These are phyloP conservation scores for Stentor coeruleus DNA, from an alignment of 73 alveolate genomes.

Conservation along the genomic window DNA sequence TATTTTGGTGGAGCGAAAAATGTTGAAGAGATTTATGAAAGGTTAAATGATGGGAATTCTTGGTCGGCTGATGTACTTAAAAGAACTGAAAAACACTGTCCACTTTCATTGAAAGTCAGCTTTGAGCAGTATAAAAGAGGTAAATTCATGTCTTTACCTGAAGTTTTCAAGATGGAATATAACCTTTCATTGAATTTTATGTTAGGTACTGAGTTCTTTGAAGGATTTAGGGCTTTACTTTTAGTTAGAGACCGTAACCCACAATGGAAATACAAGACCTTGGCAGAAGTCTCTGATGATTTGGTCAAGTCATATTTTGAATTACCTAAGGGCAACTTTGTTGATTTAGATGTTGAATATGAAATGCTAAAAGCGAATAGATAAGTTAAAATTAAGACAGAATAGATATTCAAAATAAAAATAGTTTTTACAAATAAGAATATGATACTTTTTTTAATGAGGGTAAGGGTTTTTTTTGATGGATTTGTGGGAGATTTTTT, in stretches of 20 bases:
- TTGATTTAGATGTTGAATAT: not conserved
- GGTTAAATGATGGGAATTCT: not conserved
- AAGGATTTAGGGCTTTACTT: constrained; percentile 84
- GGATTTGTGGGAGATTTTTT: too few relatives aligned
- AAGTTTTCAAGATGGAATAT: constrained; percentile 76
- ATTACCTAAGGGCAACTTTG: not conserved
- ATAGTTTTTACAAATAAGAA: too few relatives aligned
- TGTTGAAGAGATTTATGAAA: constrained; percentile 36
- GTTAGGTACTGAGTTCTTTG: constrained; percentile 75
- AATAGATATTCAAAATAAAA: too few relatives aligned
- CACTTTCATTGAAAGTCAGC: constrained; percentile 63
- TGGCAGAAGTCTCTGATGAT: constrained; percentile 58
- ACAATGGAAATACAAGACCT: constrained; percentile 63
- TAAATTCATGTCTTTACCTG: constrained; percentile 50
- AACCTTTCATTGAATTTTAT: constrained; percentile 66
- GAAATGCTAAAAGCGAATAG: not conserved
- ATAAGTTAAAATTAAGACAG: too few relatives aligned
- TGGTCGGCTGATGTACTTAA: constrained; percentile 28
- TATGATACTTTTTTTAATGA: too few relatives aligned
- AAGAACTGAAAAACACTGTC: constrained; percentile 34
- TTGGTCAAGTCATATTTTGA: constrained; percentile 67
- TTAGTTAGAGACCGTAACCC: constrained; percentile 83
- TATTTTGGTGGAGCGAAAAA: constrained; percentile 36
- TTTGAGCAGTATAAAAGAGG: constrained; percentile 81
- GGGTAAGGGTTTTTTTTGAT: too few relatives aligned